Percentiles rank a stretch among this genome's conserved stretches.
These are phyloP conservation scores for Hypoxylon cercidicola DNA, from an alignment of 495 filamentous ascomycete species.

Conservation along the genomic window DNA sequence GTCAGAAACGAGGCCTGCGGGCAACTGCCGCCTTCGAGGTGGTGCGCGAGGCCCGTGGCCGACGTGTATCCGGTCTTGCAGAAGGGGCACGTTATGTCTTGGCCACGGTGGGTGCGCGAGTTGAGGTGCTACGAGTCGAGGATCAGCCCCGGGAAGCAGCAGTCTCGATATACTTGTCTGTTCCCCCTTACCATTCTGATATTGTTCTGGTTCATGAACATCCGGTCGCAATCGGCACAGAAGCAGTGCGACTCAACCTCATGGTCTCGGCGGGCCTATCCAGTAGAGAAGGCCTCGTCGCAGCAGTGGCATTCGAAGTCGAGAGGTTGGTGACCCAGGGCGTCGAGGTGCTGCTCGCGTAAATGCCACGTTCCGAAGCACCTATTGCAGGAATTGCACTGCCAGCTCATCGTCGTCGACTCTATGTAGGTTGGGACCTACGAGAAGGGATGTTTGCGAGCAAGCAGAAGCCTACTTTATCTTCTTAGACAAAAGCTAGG, in stretches of 20 bases:
- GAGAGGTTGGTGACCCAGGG: slow-evolving; percentile 25
- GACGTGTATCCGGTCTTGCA: slow-evolving; percentile 41
- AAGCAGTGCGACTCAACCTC: slow-evolving; percentile 39
- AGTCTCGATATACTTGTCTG: too few relatives aligned
- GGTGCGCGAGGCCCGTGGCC: slow-evolving; percentile 48
- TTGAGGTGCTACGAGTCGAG: slow-evolving; percentile 38
- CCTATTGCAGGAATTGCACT: slow-evolving; percentile 40
- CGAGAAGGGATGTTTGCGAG: neutral
- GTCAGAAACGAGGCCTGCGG: slow-evolving; percentile 25
- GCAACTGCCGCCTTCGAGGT: slow-evolving; percentile 46
- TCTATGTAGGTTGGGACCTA: neutral
- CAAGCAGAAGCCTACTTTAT: neutral
- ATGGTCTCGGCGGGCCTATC: slow-evolving; percentile 18
- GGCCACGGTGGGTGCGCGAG: slow-evolving; percentile 44
- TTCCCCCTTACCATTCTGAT: slow-evolving; percentile 42
- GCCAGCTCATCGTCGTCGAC: slow-evolving; percentile 24
- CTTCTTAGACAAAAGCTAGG: too few relatives aligned
- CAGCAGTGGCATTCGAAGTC: slow-evolving; percentile 40
- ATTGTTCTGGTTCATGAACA: slow-evolving; percentile 44
- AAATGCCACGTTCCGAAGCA: slow-evolving; percentile 27
- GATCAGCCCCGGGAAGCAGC: neutral
- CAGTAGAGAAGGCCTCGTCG: slow-evolving; percentile 6
- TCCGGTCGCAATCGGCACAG: slow-evolving; percentile 43
- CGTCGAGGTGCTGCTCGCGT: slow-evolving; percentile 39
- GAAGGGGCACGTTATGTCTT: slow-evolving; percentile 45